A percentile compares a stretch with the other conserved stretches of the same genome.
phyloP scores from a whole-genome alignment of 2,329 filamentous ascomycete genomes.

The Colletotrichum truncatum region DNA sequence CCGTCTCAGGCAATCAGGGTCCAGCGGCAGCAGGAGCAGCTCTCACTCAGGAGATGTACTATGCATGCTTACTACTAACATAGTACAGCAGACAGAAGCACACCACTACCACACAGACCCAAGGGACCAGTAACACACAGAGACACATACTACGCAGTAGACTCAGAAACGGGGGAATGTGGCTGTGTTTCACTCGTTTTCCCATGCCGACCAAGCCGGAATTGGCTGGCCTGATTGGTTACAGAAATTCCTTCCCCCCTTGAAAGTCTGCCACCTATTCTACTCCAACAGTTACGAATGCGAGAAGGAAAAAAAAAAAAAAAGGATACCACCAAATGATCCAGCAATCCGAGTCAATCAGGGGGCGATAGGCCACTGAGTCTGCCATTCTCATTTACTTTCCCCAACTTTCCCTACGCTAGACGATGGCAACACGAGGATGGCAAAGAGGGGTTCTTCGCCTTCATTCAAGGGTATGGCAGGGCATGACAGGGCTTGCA shows the following conservation, averaged over 20 bases:
- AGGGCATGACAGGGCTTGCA: not conserved
- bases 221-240: slow-evolving; percentile 19
- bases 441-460: not conserved
- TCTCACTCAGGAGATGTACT: too few species aligned
- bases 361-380: not conserved
- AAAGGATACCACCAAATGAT: not conserved
- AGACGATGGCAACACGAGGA: not conserved
- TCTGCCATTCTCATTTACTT: not conserved
- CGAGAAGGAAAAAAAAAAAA: not conserved
- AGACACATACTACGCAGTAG: too few species aligned
- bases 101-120: too few species aligned
- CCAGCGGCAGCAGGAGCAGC: not conserved
- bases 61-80: not conserved
- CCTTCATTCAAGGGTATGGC: not conserved
- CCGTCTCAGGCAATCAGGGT: slow-evolving; percentile 22
- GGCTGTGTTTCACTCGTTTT: slow-evolving; percentile 29
- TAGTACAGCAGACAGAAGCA: not conserved
- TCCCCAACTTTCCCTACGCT: not conserved
- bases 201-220: slow-evolving; percentile 10
- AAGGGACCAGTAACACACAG: not conserved
- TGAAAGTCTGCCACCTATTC: not conserved
- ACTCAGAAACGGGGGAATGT: slow-evolving; percentile 12
- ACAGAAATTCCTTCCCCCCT: not conserved
- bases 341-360: slow-evolving; percentile 4
- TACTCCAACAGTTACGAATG: too few species aligned